phyloP scores from a whole-genome alignment of 176 grass and related monocot genomes.

The Rhynchospora pubera region DNA sequence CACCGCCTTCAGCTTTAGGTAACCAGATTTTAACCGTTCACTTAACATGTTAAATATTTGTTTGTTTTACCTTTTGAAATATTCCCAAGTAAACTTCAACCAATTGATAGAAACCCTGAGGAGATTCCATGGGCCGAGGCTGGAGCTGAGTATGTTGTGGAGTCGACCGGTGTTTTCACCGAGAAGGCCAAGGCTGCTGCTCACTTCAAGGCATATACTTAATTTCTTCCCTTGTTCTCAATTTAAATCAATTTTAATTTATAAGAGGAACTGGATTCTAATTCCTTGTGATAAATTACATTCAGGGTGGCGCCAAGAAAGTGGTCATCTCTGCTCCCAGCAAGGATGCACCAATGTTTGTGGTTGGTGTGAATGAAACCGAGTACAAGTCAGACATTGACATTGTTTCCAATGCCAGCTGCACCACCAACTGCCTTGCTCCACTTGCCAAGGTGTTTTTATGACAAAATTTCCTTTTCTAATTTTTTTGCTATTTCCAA shows the following conservation, averaged over 20 bases:
- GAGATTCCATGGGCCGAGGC: constrained; percentile 63
- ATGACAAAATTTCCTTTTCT: neutral
- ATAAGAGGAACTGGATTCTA: neutral
- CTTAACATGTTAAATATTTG: too few species aligned
- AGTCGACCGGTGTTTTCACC: constrained; percentile 75
- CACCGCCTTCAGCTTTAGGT: constrained; percentile 50
- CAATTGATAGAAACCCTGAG: constrained; percentile 57
- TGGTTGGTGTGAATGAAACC: constrained; percentile 66
- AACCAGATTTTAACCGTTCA: neutral
- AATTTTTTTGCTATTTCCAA: neutral
- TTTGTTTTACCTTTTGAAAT: neutral
- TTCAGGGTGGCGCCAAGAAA: constrained; percentile 77
- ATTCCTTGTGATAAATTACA: neutral
- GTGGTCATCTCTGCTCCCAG: constrained; percentile 83
- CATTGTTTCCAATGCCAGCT: constrained; percentile 80
- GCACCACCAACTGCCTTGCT: constrained; percentile 84
- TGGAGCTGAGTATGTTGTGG: constrained; percentile 63
- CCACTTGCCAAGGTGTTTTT: constrained; percentile 56
- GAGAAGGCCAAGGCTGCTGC: constrained; percentile 69
- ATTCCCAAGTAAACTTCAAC: neutral
- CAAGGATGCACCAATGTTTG: constrained; percentile 79
- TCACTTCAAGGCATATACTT: constrained; percentile 50
- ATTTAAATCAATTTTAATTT: neutral
- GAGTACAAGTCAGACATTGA: constrained; percentile 58
- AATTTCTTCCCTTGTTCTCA: too few species aligned